phyloP scores from a whole-genome alignment of 164 flowering plant genomes.

The Berberis vulgaris region DNA sequence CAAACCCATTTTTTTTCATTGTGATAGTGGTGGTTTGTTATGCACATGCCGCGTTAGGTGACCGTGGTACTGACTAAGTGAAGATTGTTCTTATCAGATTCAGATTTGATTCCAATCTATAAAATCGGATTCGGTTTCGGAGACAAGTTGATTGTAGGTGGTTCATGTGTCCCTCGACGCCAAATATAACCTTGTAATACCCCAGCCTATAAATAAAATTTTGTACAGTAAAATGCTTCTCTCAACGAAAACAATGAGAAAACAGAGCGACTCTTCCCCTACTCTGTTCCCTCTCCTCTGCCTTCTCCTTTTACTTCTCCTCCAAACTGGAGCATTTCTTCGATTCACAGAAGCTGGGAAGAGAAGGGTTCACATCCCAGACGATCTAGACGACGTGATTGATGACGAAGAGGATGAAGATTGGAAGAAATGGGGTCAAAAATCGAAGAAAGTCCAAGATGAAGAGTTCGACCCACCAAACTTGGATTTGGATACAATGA shows the following conservation, averaged over 20 bases:
- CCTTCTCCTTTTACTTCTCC: neutral
- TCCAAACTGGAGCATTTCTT: neutral
- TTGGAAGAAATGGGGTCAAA: constrained; percentile 88
- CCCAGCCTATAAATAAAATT: no score
- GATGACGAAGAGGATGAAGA: constrained; percentile 84
- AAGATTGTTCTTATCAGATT: no score
- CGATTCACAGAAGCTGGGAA: neutral
- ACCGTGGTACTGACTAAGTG: no score
- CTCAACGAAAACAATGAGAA: neutral
- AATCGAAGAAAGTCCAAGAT: constrained; percentile 4
- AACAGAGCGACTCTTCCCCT: neutral
- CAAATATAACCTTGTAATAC: no score
- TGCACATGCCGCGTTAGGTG: no score
- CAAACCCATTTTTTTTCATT: no score
- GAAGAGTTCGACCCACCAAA: constrained; percentile 48
- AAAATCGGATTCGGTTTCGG: no score
- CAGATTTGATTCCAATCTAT: no score
- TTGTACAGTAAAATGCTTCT: no score
- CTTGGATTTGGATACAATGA: constrained; percentile 42
- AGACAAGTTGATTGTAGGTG: no score
- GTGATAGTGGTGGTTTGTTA: no score
- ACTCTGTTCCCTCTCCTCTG: neutral
- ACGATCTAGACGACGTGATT: neutral
- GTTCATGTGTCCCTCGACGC: no score
- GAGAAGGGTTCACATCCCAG: neutral